Evolutionary conservation across 148 eudicot species (phyloP).

Genomic region (Hydrangea macrophylla): DNA sequence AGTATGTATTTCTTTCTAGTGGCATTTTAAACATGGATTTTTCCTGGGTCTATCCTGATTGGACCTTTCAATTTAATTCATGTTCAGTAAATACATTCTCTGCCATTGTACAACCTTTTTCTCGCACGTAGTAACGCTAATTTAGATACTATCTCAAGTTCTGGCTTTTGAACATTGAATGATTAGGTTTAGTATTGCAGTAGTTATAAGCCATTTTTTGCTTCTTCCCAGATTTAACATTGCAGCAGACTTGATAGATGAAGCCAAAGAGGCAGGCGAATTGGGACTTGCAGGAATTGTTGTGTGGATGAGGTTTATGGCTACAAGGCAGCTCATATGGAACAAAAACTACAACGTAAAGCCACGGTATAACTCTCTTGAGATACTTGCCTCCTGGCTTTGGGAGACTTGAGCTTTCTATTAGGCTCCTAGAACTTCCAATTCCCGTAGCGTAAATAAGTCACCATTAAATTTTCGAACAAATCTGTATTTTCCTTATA

Average conservation of each 20-base stretch:
- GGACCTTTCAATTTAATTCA: neutral
- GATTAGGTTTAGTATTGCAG: neutral
- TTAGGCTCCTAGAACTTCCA: neutral
- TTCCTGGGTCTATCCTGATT: neutral
- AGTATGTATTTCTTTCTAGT: neutral
- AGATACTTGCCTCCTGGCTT: neutral
- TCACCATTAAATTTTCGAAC: neutral
- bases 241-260: slow-evolving; percentile 82
- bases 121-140: neutral
- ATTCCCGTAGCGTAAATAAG: neutral
- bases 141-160: neutral
- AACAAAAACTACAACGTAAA: slow-evolving; percentile 96
- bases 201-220: slow-evolving; percentile 6
- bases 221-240: slow-evolving; percentile 74
- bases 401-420: neutral
- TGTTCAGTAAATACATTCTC: neutral
- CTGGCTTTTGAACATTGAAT: neutral
- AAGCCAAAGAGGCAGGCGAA: slow-evolving; percentile 76
- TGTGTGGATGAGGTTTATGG: slow-evolving; percentile 99
- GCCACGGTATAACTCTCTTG: slow-evolving; percentile 62
- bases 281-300: slow-evolving; percentile 90
- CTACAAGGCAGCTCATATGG: slow-evolving; percentile 97
- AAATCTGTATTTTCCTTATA: neutral
- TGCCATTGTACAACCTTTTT: neutral
- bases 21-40: neutral